Evolutionary conservation across 2,329 filamentous ascomycete species (phyloP).

Genomic region (Aspergillus proliferans): DNA sequence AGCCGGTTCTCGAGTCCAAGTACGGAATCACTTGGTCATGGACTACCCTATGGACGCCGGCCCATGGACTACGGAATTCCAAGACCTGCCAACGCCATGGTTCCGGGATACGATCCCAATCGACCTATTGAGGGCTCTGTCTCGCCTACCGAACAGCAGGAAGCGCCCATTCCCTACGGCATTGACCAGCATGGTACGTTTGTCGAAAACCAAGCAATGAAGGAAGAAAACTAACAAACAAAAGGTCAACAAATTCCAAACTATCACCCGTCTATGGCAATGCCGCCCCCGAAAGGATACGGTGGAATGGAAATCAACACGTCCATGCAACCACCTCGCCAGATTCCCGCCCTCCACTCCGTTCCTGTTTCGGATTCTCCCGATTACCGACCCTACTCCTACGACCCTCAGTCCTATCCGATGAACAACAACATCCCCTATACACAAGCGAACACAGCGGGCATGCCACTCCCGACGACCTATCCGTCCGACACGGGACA

Average conservation of each 20-base stretch:
- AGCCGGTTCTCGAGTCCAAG: slow-evolving; percentile 22
- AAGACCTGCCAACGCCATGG: slow-evolving; percentile 19
- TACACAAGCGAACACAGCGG: slow-evolving; percentile 28
- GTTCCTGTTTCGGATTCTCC: slow-evolving; percentile 28
- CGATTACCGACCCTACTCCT: slow-evolving; percentile 30
- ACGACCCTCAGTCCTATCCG: slow-evolving; percentile 21
- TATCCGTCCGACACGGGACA: slow-evolving; percentile 22
- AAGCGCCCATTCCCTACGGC: slow-evolving; percentile 20
- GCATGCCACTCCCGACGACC: slow-evolving; percentile 29
- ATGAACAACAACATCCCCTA: slow-evolving; percentile 26
- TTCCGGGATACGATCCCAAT: slow-evolving; percentile 23
- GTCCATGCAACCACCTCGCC: slow-evolving; percentile 20
- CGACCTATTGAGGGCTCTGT: slow-evolving; percentile 28
- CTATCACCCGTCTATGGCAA: slow-evolving; percentile 21
- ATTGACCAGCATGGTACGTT: slow-evolving; percentile 24
- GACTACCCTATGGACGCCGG: slow-evolving; percentile 22
- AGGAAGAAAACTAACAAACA: background rate
- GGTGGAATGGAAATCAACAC: slow-evolving; percentile 20
- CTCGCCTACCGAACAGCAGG: slow-evolving; percentile 26
- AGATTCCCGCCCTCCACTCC: slow-evolving; percentile 24
- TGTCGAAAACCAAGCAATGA: background rate
- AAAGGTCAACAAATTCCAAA: slow-evolving; percentile 24
- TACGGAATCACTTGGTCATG: slow-evolving; percentile 16
- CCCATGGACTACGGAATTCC: slow-evolving; percentile 24
- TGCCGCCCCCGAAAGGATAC: slow-evolving; percentile 22